Conservation (phyloP, 352 stramenopile species). For the Pythium brachiatum region DNA sequence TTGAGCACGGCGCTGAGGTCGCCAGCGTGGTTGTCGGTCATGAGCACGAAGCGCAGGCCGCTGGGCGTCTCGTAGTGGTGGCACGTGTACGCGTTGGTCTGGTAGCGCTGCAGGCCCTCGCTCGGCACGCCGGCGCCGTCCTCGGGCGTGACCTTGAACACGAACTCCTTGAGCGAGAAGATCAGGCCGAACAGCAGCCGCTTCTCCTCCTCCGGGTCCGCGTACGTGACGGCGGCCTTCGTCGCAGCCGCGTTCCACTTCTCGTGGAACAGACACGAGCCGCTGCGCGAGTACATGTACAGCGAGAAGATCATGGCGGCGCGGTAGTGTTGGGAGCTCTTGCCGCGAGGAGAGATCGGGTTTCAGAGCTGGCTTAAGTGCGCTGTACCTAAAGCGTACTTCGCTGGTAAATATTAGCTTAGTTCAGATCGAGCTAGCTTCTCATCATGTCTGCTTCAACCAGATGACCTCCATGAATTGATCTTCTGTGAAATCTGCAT, state of each 20-base stretch:
- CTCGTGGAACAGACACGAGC: constrained; percentile 88
- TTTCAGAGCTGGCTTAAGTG: too few species aligned
- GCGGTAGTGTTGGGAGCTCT: too few species aligned
- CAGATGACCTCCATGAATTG: background rate
- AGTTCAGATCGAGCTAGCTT: too few species aligned
- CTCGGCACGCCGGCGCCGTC: constrained; percentile 18
- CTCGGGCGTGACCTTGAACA: constrained; percentile 70
- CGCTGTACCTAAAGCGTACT: too few species aligned
- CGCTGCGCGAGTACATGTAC: constrained; percentile 90
- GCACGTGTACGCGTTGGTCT: constrained; percentile 89
- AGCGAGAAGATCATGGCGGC: constrained; percentile 88
- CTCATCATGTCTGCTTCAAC: background rate
- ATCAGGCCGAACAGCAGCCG: constrained; percentile 91
- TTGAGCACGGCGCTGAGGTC: constrained; percentile 79
- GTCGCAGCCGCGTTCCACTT: constrained; percentile 73
- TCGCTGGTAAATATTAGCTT: too few species aligned
- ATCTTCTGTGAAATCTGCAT: constrained; percentile 21
- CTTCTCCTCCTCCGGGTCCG: constrained; percentile 87
- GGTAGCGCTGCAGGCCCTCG: constrained; percentile 76
- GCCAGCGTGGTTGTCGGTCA: constrained; percentile 86
- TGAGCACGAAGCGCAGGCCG: constrained; percentile 88
- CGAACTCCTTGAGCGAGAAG: constrained; percentile 91
- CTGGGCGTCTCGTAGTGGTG: constrained; percentile 91
- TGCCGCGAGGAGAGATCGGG: background rate
- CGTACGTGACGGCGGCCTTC: constrained; percentile 64